phyloP scores from a whole-genome alignment of 2,329 filamentous ascomycete genomes.

The Fusarium pseudograminearum region DNA sequence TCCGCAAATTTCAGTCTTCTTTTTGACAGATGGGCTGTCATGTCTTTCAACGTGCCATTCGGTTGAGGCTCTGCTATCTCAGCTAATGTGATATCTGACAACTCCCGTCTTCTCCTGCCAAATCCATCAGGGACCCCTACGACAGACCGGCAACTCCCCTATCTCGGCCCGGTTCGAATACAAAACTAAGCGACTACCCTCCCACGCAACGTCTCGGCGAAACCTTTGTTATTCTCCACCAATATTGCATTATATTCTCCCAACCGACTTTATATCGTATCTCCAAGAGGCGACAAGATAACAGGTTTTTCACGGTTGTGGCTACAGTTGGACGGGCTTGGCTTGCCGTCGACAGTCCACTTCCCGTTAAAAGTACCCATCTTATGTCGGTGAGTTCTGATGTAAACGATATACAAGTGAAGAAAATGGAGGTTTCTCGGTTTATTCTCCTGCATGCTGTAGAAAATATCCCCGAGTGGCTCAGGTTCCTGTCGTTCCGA shows the following conservation, averaged over 20 bases:
- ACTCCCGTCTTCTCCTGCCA: neutral
- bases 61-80: neutral
- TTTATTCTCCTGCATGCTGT: neutral
- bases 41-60: neutral
- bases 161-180: neutral
- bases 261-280: neutral
- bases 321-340: rapidly evolving
- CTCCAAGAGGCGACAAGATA: neutral
- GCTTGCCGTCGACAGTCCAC: neutral
- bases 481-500: neutral
- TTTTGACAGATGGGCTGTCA: no score
- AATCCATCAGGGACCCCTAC: neutral
- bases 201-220: neutral
- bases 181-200: neutral
- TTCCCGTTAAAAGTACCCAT: no score
- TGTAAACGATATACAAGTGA: neutral
- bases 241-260: neutral
- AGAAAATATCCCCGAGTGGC: neutral
- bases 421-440: neutral
- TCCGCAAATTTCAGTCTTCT: neutral
- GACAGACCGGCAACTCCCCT: neutral
- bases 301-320: neutral
- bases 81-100: neutral
- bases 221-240: neutral
- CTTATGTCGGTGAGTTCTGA: neutral